Evolutionary conservation across 2,329 filamentous ascomycete species (phyloP).

Genomic region (Alternaria infectoria): DNA sequence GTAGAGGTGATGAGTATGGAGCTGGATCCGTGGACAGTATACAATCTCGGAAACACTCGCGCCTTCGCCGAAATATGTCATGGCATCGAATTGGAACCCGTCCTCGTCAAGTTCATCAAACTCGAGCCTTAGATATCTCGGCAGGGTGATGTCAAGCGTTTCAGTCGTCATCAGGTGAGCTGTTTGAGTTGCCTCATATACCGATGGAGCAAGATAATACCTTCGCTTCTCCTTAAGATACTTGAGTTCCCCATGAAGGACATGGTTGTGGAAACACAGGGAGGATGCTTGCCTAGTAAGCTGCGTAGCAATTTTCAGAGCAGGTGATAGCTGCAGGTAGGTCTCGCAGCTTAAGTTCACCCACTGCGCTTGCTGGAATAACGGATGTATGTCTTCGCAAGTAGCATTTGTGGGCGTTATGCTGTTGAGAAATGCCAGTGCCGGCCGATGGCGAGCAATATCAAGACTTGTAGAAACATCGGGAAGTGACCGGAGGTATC

Average conservation of each 20-base stretch:
- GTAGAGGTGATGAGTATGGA: conserved; percentile 4
- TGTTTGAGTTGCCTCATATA: background rate
- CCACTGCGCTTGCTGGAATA: conserved; percentile 1
- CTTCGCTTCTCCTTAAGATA: background rate
- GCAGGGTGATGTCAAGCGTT: background rate
- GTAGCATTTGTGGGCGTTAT: background rate
- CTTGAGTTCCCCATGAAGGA: background rate
- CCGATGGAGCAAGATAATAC: background rate
- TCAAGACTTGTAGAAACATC: background rate
- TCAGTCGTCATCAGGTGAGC: background rate
- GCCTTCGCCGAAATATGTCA: background rate
- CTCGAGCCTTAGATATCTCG: background rate
- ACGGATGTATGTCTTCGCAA: background rate
- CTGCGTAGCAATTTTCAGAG: conserved; percentile 3
- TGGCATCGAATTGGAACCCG: background rate
- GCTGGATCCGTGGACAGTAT: background rate
- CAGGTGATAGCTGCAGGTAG: background rate
- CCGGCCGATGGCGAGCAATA: background rate
- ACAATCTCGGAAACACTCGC: background rate
- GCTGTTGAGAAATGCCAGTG: background rate
- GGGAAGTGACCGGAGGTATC: background rate
- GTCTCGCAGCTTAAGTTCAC: background rate
- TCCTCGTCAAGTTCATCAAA: background rate
- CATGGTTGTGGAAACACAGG: conserved; percentile 6
- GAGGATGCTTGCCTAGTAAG: conserved; percentile 3